These are phyloP conservation scores for Lachnellula suecica DNA, from an alignment of 2,329 filamentous ascomycete species.

Conservation along the genomic window DNA sequence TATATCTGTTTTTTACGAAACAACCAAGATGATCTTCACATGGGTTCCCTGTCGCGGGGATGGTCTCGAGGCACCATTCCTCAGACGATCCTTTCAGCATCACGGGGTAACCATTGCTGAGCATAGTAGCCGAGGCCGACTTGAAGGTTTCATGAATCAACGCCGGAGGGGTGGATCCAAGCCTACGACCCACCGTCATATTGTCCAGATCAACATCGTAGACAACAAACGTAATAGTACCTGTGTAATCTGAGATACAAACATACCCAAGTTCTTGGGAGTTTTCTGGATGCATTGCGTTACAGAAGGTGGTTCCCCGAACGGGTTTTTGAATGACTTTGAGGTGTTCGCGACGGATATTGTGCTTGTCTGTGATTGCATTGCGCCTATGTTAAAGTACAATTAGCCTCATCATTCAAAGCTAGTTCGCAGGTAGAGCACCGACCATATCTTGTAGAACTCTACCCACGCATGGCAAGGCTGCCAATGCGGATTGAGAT, in stretches of 20 bases:
- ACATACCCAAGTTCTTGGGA: constrained; percentile 10
- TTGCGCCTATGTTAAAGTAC: no score
- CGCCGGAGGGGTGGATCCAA: no score
- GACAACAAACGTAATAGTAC: constrained; percentile 24
- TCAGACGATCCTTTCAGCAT: constrained; percentile 18
- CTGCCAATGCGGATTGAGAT: background rate
- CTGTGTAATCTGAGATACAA: constrained; percentile 16
- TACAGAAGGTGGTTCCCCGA: background rate
- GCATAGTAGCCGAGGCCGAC: constrained; percentile 27
- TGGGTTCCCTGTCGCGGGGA: constrained; percentile 6
- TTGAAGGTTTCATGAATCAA: constrained; percentile 34
- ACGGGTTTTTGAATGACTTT: background rate
- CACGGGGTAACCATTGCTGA: constrained; percentile 20
- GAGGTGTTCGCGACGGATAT: no score
- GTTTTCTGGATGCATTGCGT: background rate
- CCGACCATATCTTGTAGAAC: background rate
- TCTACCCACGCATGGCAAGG: background rate
- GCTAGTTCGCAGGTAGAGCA: no score
- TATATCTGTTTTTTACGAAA: background rate
- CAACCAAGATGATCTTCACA: constrained; percentile 14
- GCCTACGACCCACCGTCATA: constrained; percentile 14
- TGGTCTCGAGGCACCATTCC: constrained; percentile 24
- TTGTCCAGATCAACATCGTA: constrained; percentile 21
- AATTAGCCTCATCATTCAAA: no score
- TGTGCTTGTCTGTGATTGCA: background rate